Evolutionary conservation across 2,329 filamentous ascomycete species (phyloP).

Genomic region (Gyromitra esculenta): DNA sequence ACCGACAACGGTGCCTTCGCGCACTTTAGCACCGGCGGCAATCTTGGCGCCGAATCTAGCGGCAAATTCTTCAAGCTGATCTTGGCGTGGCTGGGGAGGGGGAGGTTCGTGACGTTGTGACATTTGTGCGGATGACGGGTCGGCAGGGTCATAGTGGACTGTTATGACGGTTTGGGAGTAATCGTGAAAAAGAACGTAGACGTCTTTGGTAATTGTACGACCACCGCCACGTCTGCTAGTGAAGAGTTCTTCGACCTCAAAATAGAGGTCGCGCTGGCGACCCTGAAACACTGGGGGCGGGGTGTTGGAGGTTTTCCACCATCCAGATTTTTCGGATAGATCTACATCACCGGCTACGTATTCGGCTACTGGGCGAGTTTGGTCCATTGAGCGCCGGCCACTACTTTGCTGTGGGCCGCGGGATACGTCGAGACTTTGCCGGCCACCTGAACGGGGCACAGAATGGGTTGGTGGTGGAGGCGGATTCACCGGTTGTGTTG

Average conservation of each 20-base stretch:
- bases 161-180: conserved; percentile 94
- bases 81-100: conserved; percentile 82
- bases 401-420: conserved; percentile 34
- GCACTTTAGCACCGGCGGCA: conserved; percentile 72
- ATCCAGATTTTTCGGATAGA: conserved; percentile 74
- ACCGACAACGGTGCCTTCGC: conserved; percentile 82
- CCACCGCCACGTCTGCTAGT: conserved; percentile 73
- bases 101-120: conserved; percentile 89
- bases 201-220: conserved; percentile 77
- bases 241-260: conserved; percentile 78
- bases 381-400: conserved; percentile 73
- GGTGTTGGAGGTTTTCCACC: conserved; percentile 86
- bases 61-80: conserved; percentile 85
- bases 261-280: conserved; percentile 78
- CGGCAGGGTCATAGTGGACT: conserved; percentile 77
- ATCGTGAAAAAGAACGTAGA: conserved; percentile 91
- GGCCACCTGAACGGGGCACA: conserved; percentile 60
- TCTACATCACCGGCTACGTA: conserved; percentile 91
- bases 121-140: conserved; percentile 70
- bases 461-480: conserved; percentile 63
- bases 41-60: conserved; percentile 85
- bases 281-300: conserved; percentile 84
- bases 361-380: conserved; percentile 78
- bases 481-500: conserved; percentile 59
- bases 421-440: conserved; percentile 67